Evolutionary conservation across 1,284 basidiomycete species (phyloP), one percentile per base, ranked within the genome.

Genomic region (Trichosporon sp.): DNA sequence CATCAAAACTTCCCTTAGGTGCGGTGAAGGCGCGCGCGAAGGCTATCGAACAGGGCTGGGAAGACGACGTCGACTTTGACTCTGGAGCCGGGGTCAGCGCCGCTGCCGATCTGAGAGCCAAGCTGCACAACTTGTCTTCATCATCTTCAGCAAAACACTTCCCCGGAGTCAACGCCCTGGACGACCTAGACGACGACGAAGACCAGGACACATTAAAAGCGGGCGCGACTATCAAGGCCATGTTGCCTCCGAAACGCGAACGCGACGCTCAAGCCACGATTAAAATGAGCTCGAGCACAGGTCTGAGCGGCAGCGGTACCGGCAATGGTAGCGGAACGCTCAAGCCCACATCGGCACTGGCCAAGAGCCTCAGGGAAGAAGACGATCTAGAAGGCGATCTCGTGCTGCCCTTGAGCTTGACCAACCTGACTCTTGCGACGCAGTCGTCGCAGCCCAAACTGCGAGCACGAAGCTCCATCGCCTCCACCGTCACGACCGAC

Each of bases 131-230:
- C 66, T 44, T 74, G 13, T 65, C 71, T 1, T 56, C 72, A 15
- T 73, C 69, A 29, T 56, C 72, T 11, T 74, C 69, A 29, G 67
- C 70, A 60, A 72, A 65, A 35, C 68, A 68, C 70, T 72, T 77
- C 66, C 71, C 77, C 21, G 76, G 74, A 9, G 65, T 76, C 12
- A 71, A 78, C 58, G 79, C 76, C 0, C 72, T 80, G 34, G 80
- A 82, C 68, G 77, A 77, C 47, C 70, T 81, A 9, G 80, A 75
- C 9, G 75, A 76, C n/a, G 77, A 80, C n/a, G 78, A 78, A 18
- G 72, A 79, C 53, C 76, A 81, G 62, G 77, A 75, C 15, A 82
- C 81, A 0, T 65, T 83, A 44, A 81, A 80, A 71, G 81, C 80
- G 9, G 76, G 78, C 9, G 77, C 76, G 0, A 79, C 78, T 7